A percentile compares a stretch with the other conserved stretches of the same genome.
phyloP scores from a whole-genome alignment of 371 early-diverging fungal species.

The Rhizopus stolonifer region DNA sequence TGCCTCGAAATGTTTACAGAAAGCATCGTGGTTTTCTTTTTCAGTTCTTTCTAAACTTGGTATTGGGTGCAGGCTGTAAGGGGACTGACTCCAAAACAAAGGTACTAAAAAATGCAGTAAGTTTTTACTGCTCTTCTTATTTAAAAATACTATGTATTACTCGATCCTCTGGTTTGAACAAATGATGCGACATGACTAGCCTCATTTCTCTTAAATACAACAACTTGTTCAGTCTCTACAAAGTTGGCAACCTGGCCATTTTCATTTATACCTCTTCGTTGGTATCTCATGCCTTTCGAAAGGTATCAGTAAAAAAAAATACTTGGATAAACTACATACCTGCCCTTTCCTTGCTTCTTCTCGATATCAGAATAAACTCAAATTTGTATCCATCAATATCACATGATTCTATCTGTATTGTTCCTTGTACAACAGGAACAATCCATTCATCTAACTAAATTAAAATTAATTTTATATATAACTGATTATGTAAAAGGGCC shows the following conservation, averaged over 20 bases:
- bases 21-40: slow-evolving; percentile 50
- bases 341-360: slow-evolving; percentile 60
- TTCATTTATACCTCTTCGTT: slow-evolving; percentile 62
- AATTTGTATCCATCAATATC: slow-evolving; percentile 59
- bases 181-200: slow-evolving; percentile 58
- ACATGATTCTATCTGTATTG: slow-evolving; percentile 61
- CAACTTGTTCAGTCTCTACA: slow-evolving; percentile 70
- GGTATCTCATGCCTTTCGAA: slow-evolving; percentile 58
- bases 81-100: slow-evolving; percentile 71
- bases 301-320: neutral
- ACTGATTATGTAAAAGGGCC: slow-evolving; percentile 1
- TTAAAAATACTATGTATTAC: slow-evolving; percentile 22
- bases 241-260: slow-evolving; percentile 68
- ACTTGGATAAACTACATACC: slow-evolving; percentile 23
- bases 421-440: slow-evolving; percentile 70
- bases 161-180: slow-evolving; percentile 66
- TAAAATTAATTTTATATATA: neutral
- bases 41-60: slow-evolving; percentile 60
- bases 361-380: slow-evolving; percentile 57
- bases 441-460: slow-evolving; percentile 62
- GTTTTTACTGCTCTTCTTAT: neutral
- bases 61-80: slow-evolving; percentile 65
- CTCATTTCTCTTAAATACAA: slow-evolving; percentile 48
- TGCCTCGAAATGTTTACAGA: slow-evolving; percentile 68
- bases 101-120: slow-evolving; percentile 38